Base-by-base conservation (phyloP, 805 yeast genomes). In the Candida khao-thaluensis region DNA sequence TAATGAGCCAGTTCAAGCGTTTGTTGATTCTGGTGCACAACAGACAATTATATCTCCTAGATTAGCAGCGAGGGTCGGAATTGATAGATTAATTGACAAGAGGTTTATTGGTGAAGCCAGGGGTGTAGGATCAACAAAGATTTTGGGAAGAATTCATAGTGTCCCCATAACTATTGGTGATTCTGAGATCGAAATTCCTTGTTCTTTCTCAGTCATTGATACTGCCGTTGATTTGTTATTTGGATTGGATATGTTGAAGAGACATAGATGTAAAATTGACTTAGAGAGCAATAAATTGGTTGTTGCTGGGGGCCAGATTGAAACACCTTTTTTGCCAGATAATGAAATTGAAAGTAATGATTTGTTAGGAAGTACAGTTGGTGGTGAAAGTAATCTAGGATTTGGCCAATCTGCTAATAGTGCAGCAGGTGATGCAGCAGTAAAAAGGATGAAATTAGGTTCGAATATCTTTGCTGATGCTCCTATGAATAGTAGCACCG, bases 11-110 rank as follows among this genome's bases (percentile, higher is more conserved):
- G 83, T 89, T 2, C 86, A 86, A 57, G 98, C 98, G 0, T 88
- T 93, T 66, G 95, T 93, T 4, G 99, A 93, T 58, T 80, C 97
- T 0, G 99, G 99, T 2, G 98, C 99, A 0, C 96, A 89, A 59
- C 69, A 79, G 20, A 89, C 99, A 0, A 82, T 93, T 28, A 78
- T 93, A 54, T 80, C 89, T 22, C 85, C 95, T 1, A 66, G 69
- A 29, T 69, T 90, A 47, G 96, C 95, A 0, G 85, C 83, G 45
- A 65, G 69, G 34, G 77, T 90, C 43, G 85, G 85, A 2, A 64
- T 93, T 17, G 63, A 79, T 17, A 78, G 83, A 48, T 64, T 89
- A 40, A 79, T 93, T 5, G 99, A 93, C 57, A 79, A 65, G 44
- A 70, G 96, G 44, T 88, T 81, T 57, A 69, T 69, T 30, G 96